Evolutionary conservation across 192 early-diverging fungal genomes (phyloP).

Genomic region (Podila verticillata): DNA sequence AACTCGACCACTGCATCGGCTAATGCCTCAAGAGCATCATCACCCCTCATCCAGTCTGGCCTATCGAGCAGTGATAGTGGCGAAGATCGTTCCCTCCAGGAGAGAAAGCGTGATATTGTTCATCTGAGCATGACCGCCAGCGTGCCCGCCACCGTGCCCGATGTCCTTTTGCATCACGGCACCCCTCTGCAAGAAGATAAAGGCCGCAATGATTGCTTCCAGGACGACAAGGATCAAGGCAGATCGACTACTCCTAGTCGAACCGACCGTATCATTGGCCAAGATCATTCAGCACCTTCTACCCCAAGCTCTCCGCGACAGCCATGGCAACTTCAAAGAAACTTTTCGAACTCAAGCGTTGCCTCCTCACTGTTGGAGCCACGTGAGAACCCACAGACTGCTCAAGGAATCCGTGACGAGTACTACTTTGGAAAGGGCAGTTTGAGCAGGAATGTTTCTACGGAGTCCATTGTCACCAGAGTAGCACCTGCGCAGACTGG

Average conservation of each 20-base stretch:
- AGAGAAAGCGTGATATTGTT: not conserved
- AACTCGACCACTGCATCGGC: not conserved
- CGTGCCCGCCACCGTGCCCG: not conserved
- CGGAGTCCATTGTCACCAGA: not conserved
- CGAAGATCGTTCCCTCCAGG: not conserved
- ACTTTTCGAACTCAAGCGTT: constrained; percentile 9
- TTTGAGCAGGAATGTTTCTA: not conserved
- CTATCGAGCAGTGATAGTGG: not conserved
- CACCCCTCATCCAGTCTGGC: constrained; percentile 7
- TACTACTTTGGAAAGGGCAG: constrained; percentile 13
- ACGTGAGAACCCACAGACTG: constrained; percentile 7
- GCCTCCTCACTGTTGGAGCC: constrained; percentile 6
- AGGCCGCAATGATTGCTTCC: constrained; percentile 4
- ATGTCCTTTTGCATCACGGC: constrained; percentile 6
- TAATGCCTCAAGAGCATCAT: not conserved
- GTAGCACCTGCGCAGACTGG: not conserved
- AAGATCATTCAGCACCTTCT: constrained; percentile 5
- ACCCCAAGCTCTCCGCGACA: constrained; percentile 5
- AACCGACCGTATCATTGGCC: not conserved
- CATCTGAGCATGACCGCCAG: constrained; percentile 12
- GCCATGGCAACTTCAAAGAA: constrained; percentile 15
- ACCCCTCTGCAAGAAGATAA: constrained; percentile 9
- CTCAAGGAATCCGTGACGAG: constrained; percentile 18
- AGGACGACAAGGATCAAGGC: not conserved
- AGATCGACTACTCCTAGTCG: constrained; percentile 12